Evolutionary conservation across 83 land plant genomes (phyloP).

Genomic region (Picea engelmannii): DNA sequence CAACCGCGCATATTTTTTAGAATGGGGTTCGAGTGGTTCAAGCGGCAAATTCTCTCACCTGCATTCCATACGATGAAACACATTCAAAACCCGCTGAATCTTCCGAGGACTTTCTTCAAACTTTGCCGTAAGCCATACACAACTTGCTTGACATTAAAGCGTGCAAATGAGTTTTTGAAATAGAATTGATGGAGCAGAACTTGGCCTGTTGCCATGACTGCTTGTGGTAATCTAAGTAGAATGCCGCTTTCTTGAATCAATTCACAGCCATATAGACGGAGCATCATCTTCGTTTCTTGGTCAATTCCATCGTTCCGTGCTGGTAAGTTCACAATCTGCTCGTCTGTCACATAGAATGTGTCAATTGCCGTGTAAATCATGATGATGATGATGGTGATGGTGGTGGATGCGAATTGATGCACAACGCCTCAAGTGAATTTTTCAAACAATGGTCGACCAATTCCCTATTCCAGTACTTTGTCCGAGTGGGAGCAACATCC

Average conservation of each 20-base stretch:
- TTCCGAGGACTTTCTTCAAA: slow-evolving; percentile 85
- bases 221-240: slow-evolving; percentile 83
- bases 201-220: slow-evolving; percentile 87
- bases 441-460: no score
- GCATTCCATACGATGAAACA: slow-evolving; percentile 85
- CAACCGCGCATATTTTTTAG: no score
- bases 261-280: slow-evolving; percentile 66
- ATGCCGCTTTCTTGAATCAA: slow-evolving; percentile 67
- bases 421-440: no score
- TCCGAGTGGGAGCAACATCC: neutral
- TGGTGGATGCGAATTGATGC: no score
- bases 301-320: slow-evolving; percentile 86
- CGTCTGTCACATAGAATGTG: no score
- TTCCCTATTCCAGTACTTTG: neutral
- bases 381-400: no score
- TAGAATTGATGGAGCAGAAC: no score
- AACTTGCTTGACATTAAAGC: slow-evolving; percentile 73
- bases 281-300: slow-evolving; percentile 65
- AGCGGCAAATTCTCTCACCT: slow-evolving; percentile 67
- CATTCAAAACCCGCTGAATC: slow-evolving; percentile 72
- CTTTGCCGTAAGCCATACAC: slow-evolving; percentile 90
- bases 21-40: no score
- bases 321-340: slow-evolving; percentile 48
- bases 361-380: no score
- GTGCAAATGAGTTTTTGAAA: no score